Evolutionary conservation across 179 eudicot genomes (phyloP).

Genomic region (Patellifolia procumbens): DNA sequence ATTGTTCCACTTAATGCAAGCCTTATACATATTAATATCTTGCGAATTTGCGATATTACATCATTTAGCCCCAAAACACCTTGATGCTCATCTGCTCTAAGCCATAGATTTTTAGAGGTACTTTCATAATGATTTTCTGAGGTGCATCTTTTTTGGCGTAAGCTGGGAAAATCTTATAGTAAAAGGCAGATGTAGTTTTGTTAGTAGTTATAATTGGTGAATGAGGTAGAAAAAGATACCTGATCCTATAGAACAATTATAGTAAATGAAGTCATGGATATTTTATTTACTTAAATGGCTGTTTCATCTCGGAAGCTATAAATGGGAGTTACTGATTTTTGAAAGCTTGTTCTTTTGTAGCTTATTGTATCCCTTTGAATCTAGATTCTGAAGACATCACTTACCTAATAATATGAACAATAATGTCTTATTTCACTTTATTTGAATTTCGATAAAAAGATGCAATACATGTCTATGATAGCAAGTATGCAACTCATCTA

Average conservation of each 20-base stretch:
- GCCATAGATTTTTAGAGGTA: neutral
- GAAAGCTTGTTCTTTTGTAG: neutral
- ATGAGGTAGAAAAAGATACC: neutral
- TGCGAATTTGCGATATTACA: neutral
- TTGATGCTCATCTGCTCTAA: conserved; percentile 10
- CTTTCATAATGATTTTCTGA: conserved; percentile 6
- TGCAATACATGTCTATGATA: neutral
- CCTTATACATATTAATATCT: neutral
- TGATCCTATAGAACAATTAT: neutral
- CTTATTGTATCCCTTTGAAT: neutral
- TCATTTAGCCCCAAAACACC: conserved; percentile 1
- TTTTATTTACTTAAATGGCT: neutral
- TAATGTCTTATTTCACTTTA: neutral
- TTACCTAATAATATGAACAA: neutral
- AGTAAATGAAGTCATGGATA: neutral
- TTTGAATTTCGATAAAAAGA: neutral
- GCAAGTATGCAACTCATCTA: neutral
- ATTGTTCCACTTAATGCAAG: conserved; percentile 19
- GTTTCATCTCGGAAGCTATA: neutral
- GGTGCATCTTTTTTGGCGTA: conserved; percentile 3
- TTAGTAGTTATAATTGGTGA: neutral
- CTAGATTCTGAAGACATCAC: neutral
- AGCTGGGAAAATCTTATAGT: conserved; percentile 7
- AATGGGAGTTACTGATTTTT: neutral
- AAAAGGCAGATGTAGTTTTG: neutral